A percentile compares a stretch with the other conserved stretches of the same genome.
phyloP scores from a whole-genome alignment of 805 yeast genomes.

The Pichia californica region DNA sequence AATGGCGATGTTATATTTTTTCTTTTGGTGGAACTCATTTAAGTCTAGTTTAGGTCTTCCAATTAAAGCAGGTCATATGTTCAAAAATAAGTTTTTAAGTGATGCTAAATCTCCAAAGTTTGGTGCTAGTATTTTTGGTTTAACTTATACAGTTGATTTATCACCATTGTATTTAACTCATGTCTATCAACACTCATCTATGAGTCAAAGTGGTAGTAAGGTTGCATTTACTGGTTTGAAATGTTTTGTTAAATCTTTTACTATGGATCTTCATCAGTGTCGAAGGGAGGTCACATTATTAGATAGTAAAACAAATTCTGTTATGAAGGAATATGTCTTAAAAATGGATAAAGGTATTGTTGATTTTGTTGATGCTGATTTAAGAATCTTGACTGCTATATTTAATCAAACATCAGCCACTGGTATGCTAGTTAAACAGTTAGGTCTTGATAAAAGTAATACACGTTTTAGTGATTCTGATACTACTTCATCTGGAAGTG shows the following conservation, averaged over 20 bases:
- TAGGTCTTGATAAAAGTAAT: slow-evolving; percentile 22
- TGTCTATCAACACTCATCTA: slow-evolving; percentile 47
- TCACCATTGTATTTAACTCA: slow-evolving; percentile 73
- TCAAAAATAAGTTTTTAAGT: slow-evolving; percentile 39
- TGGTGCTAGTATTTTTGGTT: slow-evolving; percentile 47
- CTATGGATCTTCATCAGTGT: slow-evolving; percentile 63
- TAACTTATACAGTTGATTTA: slow-evolving; percentile 70
- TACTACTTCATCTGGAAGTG: slow-evolving; percentile 12
- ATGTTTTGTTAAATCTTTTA: slow-evolving; percentile 47
- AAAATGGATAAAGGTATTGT: slow-evolving; percentile 65
- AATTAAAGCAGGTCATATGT: slow-evolving; percentile 65
- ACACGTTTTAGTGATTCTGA: slow-evolving; percentile 16
- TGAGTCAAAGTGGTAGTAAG: slow-evolving; percentile 34
- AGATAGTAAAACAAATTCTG: slow-evolving; percentile 35
- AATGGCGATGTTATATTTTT: slow-evolving; percentile 57
- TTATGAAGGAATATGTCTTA: slow-evolving; percentile 44
- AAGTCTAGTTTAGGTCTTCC: slow-evolving; percentile 77
- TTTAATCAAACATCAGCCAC: slow-evolving; percentile 51
- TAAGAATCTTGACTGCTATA: slow-evolving; percentile 57
- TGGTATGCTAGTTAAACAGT: slow-evolving; percentile 32
- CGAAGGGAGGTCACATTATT: slow-evolving; percentile 32
- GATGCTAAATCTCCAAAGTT: slow-evolving; percentile 23
- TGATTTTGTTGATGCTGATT: slow-evolving; percentile 60
- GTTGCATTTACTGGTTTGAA: slow-evolving; percentile 66
- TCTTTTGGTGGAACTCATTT: slow-evolving; percentile 81